Evolutionary conservation across 495 filamentous ascomycete species (phyloP).

Genomic region (Podospora australis): DNA sequence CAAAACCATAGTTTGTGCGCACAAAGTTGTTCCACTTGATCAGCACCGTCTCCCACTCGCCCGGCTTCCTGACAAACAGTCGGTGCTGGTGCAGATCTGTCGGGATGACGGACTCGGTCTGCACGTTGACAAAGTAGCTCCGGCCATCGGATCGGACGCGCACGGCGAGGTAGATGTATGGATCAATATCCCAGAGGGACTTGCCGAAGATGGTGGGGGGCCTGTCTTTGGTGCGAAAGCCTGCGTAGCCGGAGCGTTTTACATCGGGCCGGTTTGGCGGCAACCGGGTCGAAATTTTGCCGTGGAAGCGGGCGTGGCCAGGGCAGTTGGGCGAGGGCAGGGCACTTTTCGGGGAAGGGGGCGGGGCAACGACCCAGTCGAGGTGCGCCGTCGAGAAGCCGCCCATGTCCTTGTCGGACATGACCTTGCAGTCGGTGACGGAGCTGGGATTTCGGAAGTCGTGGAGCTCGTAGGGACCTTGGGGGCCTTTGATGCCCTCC

Average conservation of each 20-base stretch:
- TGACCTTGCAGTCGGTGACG: conserved; percentile 64
- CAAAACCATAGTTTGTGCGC: conserved; percentile 82
- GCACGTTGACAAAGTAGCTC: conserved; percentile 90
- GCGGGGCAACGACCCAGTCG: conserved; percentile 59
- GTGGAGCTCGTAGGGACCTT: conserved; percentile 52
- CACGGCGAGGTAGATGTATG: conserved; percentile 78
- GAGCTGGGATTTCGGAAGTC: conserved; percentile 59
- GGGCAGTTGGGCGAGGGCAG: conserved; percentile 27
- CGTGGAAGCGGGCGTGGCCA: conserved; percentile 69
- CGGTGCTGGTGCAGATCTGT: conserved; percentile 95
- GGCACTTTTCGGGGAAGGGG: conserved; percentile 50
- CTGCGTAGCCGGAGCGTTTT: conserved; percentile 76
- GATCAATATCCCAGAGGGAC: conserved; percentile 79
- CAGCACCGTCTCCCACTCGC: conserved; percentile 88
- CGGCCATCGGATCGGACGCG: conserved; percentile 88
- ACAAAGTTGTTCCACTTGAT: conserved; percentile 90
- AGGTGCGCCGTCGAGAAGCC: conserved; percentile 71
- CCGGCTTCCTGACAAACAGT: conserved; percentile 70
- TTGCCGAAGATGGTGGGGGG: conserved; percentile 68
- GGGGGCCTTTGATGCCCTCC: conserved; percentile 51
- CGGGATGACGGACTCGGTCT: conserved; percentile 85
- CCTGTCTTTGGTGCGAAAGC: conserved; percentile 66
- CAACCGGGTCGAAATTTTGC: conserved; percentile 78
- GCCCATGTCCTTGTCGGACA: conserved; percentile 81
- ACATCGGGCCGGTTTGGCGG: conserved; percentile 65